Percentiles rank a stretch among this genome's conserved stretches.
These are phyloP conservation scores for Hypoxylon rickii DNA, from an alignment of 495 filamentous ascomycete species.

Conservation along the genomic window DNA sequence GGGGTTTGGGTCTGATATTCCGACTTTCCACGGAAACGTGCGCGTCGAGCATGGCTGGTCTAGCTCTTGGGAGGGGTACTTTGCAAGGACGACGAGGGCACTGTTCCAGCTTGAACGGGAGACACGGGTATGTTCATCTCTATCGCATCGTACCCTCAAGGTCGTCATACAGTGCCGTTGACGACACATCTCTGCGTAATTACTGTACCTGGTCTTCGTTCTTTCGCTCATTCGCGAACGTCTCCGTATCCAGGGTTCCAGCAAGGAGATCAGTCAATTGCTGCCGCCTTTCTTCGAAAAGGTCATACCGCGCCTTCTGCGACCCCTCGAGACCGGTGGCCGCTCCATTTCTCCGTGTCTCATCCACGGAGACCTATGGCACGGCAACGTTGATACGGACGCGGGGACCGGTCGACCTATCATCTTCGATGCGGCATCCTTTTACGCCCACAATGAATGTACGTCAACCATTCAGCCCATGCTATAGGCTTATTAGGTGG, in stretches of 20 bases:
- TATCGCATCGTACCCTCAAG: no score
- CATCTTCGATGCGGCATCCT: constrained; percentile 51
- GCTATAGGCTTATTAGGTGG: not conserved
- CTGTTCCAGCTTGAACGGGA: constrained; percentile 17
- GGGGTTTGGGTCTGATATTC: constrained; percentile 15
- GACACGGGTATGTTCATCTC: no score
- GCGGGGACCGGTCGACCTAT: constrained; percentile 37
- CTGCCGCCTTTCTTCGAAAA: constrained; percentile 34
- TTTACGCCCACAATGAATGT: constrained; percentile 58
- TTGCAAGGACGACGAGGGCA: constrained; percentile 17
- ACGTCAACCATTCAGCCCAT: constrained; percentile 4
- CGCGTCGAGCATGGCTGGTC: constrained; percentile 21
- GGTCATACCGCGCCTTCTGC: constrained; percentile 46
- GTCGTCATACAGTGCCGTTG: no score
- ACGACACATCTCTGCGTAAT: no score
- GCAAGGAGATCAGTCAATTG: constrained; percentile 21
- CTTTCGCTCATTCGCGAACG: not conserved
- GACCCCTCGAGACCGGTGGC: constrained; percentile 48
- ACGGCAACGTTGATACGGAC: constrained; percentile 49
- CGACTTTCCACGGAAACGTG: constrained; percentile 28
- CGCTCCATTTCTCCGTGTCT: constrained; percentile 47
- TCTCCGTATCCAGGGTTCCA: constrained; percentile 11
- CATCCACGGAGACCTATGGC: constrained; percentile 56
- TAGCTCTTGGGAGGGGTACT: constrained; percentile 23
- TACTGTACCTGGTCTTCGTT: no score